Evolutionary conservation across 139 green algal genomes (phyloP), one percentile per base, ranked within the genome.

Genomic region (Bryopsis sp.): DNA sequence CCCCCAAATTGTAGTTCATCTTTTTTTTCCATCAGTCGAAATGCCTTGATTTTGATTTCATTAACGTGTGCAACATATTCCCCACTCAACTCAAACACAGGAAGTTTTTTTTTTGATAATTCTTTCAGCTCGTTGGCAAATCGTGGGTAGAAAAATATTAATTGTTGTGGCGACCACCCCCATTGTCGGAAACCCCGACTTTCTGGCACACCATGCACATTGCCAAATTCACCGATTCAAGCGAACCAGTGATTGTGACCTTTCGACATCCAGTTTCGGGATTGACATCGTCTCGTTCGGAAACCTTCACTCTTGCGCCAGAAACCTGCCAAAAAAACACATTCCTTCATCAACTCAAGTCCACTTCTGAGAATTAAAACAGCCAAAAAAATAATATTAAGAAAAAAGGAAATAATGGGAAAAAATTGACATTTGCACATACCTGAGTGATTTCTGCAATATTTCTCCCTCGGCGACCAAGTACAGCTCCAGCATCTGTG

Each of bases 371-470:
- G n/a, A n/a, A n/a, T n/a, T n/a, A n/a, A n/a, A n/a, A n/a, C n/a
- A n/a, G n/a, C n/a, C n/a, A n/a, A n/a, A n/a, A n/a, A n/a, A n/a
- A n/a, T n/a, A n/a, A n/a, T n/a, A n/a, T n/a, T n/a, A n/a, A n/a
- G n/a, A n/a, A n/a, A n/a, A n/a, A n/a, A n/a, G n/a, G n/a, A n/a
- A n/a, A n/a, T 50, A 26, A 50, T 50, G 15, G 43, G 11, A 26
- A 26, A 50, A 26, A 19, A 19, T 11, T 19, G 19, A 19, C 43
- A 50, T 50, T 19, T 11, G 43, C 43, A 19, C n/a, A 36, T 63
- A 63, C 54, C n/a, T 63, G 59, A 33, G 59, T 67, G 59, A 67
- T 67, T 46, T 67, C 59, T 39, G 59, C 59, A 67, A 67, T 67
- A 31, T 67, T 67, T 24, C 33, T 67, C 22, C 59, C 59, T 7